These are phyloP conservation scores for Aspergillus amoenus DNA, from an alignment of 2,329 filamentous ascomycete species.

Conservation along the genomic window DNA sequence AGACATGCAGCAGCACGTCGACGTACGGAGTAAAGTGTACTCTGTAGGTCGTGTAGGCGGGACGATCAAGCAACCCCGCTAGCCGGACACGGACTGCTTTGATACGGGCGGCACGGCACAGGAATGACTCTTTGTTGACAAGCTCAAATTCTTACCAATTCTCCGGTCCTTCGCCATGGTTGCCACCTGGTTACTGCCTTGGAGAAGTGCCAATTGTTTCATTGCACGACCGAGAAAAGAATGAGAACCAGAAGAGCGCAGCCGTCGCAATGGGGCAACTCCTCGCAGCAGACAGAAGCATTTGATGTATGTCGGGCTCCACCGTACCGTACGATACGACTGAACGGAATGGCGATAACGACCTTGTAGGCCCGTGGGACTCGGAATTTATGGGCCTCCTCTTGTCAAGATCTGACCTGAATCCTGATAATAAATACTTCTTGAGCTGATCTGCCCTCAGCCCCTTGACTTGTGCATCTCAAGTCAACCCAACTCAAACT, in stretches of 20 bases:
- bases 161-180: constrained; percentile 3
- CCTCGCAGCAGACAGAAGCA: constrained; percentile 9
- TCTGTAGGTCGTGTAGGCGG: no score
- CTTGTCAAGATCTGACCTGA: constrained; percentile 13
- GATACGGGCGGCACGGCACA: constrained; percentile 16
- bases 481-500: not conserved
- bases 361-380: constrained; percentile 15
- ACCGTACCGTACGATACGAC: constrained; percentile 21
- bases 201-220: not conserved
- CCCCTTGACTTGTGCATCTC: not conserved
- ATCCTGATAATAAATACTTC: constrained; percentile 11
- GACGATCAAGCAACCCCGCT: constrained; percentile 1
- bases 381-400: constrained; percentile 14
- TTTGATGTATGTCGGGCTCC: constrained; percentile 11
- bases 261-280: not conserved
- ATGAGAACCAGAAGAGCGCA: not conserved
- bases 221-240: not conserved
- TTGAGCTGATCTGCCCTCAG: constrained; percentile 9
- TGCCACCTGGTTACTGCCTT: constrained; percentile 9
- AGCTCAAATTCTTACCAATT: constrained; percentile 11
- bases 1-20: not conserved
- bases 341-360: not conserved
- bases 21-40: not conserved
- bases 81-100: constrained; percentile 2
- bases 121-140: constrained; percentile 11